phyloP scores from a whole-genome alignment of 768 basidiomycete genomes.

The Agaricus subrufescens region DNA sequence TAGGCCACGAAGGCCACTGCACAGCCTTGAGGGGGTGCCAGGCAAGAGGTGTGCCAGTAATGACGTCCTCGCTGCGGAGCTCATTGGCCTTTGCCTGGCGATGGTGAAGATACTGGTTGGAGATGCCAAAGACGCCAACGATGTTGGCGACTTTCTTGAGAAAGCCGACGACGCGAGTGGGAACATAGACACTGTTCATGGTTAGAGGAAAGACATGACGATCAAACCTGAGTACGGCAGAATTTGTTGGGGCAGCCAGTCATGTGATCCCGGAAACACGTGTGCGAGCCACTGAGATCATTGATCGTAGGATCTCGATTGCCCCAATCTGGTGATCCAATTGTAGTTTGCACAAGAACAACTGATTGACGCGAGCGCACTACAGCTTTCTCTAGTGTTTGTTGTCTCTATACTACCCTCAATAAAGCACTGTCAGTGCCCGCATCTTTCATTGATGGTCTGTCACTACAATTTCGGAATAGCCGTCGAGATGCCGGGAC shows the following conservation, averaged over 20 bases:
- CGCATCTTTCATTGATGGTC: neutral
- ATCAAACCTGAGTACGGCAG: neutral
- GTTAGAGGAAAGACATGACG: constrained; percentile 10
- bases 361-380: neutral
- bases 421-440: neutral
- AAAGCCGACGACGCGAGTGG: constrained; percentile 54
- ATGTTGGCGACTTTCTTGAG: constrained; percentile 65
- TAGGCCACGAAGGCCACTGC: constrained; percentile 26
- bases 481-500: no score
- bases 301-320: neutral
- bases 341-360: neutral
- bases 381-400: neutral
- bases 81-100: constrained; percentile 11
- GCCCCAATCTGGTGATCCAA: neutral
- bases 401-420: neutral
- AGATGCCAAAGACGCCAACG: constrained; percentile 65
- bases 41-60: neutral
- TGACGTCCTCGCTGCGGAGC: neutral
- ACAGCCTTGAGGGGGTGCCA: constrained; percentile 14
- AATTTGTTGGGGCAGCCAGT: neutral
- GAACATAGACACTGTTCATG: constrained; percentile 46
- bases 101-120: constrained; percentile 53
- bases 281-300: neutral
- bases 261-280: constrained; percentile 3
- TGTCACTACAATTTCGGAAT: neutral